Evolutionary conservation across 2,329 filamentous ascomycete species (phyloP).

Genomic region (Aspergillus sp.): DNA sequence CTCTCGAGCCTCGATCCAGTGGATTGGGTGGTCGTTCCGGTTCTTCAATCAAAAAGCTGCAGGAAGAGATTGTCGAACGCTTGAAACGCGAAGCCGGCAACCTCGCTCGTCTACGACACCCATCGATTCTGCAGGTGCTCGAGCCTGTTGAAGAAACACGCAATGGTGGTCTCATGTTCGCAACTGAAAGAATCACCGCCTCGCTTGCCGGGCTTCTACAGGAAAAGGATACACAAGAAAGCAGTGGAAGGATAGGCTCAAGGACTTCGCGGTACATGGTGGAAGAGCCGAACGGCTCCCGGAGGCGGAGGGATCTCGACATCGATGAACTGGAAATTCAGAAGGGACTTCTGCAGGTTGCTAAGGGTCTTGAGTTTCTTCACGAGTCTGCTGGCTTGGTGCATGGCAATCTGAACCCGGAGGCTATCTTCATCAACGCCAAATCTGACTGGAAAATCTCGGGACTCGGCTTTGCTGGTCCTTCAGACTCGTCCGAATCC

Average conservation of each 20-base stretch:
- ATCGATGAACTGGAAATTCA: conserved; percentile 98
- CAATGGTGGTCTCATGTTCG: conserved; percentile 89
- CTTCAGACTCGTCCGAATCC: conserved; percentile 72
- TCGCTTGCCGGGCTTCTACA: conserved; percentile 79
- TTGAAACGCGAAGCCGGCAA: conserved; percentile 89
- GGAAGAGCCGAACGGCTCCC: conserved; percentile 72
- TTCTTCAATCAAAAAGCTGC: conserved; percentile 68
- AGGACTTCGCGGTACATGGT: conserved; percentile 77
- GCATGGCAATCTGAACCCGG: conserved; percentile 91
- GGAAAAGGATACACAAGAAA: conserved; percentile 88
- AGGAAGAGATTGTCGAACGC: conserved; percentile 88
- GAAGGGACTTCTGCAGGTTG: conserved; percentile 89
- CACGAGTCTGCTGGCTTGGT: conserved; percentile 93
- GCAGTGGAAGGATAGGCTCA: conserved; percentile 64
- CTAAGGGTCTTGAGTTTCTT: conserved; percentile 90
- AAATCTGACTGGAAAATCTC: conserved; percentile 99
- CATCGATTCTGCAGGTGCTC: conserved; percentile 85
- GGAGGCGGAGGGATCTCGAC: conserved; percentile 76
- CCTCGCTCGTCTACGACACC: conserved; percentile 83
- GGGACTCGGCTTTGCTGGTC: conserved; percentile 85
- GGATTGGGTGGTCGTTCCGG: conserved; percentile 62
- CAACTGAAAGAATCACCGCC: conserved; percentile 85
- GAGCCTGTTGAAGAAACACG: conserved; percentile 95
- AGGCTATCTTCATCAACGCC: conserved; percentile 88
- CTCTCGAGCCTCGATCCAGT: conserved; percentile 68